Percentiles rank a stretch among this genome's conserved stretches.
Conservation (phyloP, 176 grass and related monocot species). For the Oryza meyeriana region DNA sequence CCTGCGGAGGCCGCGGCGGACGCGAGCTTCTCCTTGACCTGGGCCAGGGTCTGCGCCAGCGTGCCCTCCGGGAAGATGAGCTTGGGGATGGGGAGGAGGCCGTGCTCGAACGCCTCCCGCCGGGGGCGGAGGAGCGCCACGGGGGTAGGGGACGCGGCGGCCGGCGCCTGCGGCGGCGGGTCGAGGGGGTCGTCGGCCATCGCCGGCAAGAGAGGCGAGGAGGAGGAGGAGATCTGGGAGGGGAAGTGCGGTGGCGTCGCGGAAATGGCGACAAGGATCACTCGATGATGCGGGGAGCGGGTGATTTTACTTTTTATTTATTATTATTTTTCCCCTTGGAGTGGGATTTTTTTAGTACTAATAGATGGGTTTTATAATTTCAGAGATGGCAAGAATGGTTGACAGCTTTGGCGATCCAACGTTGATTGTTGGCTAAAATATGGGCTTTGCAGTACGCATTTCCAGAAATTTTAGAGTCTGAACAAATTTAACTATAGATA, state of each 20-base stretch:
- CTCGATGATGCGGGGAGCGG: not conserved
- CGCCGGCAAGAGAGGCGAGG: slow-evolving; percentile 28
- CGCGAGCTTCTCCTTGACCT: slow-evolving; percentile 66
- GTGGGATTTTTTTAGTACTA: not conserved
- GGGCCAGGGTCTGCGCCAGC: slow-evolving; percentile 55
- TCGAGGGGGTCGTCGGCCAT: slow-evolving; percentile 59
- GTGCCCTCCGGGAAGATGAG: slow-evolving; percentile 80
- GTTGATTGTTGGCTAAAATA: too few relatives aligned
- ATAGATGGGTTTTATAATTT: not conserved
- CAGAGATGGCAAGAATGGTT: not conserved
- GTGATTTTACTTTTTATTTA: not conserved
- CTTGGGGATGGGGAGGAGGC: slow-evolving; percentile 85
- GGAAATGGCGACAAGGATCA: slow-evolving; percentile 6
- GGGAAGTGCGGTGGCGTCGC: not conserved
- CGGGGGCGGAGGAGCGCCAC: slow-evolving; percentile 61
- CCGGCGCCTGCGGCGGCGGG: slow-evolving; percentile 23
- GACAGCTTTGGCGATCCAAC: not conserved
- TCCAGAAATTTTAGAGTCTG: too few relatives aligned
- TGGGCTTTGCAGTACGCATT: too few relatives aligned
- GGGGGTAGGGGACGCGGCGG: not conserved
- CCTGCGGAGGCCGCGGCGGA: slow-evolving; percentile 8
- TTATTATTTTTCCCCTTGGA: not conserved
- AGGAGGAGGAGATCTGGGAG: slow-evolving; percentile 21
- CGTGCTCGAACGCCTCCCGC: slow-evolving; percentile 87
- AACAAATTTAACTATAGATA: too few relatives aligned